Evolutionary conservation across 176 grass and related monocot species (phyloP).

Genomic region (Carex kokanica): DNA sequence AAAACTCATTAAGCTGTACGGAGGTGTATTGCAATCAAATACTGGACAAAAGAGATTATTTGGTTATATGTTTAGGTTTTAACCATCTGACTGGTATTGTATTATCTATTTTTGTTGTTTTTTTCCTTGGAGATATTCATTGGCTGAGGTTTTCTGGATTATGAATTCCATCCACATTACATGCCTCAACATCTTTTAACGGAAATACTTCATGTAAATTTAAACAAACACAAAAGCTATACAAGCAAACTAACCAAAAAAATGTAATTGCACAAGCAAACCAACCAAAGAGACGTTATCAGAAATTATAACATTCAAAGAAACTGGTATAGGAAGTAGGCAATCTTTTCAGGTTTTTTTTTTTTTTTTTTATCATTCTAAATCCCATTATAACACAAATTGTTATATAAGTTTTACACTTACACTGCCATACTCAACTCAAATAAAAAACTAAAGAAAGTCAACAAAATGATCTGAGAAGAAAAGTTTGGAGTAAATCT

Average conservation of each 20-base stretch:
- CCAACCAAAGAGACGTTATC: too few relatives aligned
- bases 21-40: neutral
- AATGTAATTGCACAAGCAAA: too few relatives aligned
- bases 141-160: neutral
- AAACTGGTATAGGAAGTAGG: too few relatives aligned
- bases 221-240: neutral
- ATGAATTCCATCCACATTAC: neutral
- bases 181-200: neutral
- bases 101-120: neutral
- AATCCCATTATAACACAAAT: too few relatives aligned
- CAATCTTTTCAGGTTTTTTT: too few relatives aligned
- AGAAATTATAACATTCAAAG: too few relatives aligned
- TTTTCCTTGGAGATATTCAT: neutral
- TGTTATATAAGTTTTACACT: neutral
- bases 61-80: neutral
- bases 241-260: too few relatives aligned
- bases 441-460: neutral
- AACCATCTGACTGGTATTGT: neutral
- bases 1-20: neutral
- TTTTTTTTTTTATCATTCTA: too few relatives aligned
- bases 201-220: neutral
- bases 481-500: too few relatives aligned
- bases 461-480: too few relatives aligned
- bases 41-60: neutral
- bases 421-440: neutral